These are phyloP conservation scores for Candida tunisiensis DNA, from an alignment of 1,139 yeast genomes.

Conservation along the genomic window DNA sequence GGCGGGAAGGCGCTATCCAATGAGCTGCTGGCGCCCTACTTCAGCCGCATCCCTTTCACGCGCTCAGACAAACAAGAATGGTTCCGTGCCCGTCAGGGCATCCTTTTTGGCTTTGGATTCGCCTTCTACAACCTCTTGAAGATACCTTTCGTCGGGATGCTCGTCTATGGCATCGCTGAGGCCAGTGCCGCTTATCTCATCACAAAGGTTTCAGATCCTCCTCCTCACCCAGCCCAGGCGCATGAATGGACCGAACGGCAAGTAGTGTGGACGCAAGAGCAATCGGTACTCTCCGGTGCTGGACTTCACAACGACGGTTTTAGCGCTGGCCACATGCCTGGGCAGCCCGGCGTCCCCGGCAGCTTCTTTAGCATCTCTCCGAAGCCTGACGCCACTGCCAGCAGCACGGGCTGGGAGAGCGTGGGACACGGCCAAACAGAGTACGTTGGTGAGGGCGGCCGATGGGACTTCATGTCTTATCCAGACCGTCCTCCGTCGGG, in stretches of 20 bases:
- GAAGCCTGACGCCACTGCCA: too few species aligned
- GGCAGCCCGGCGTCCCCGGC: too few species aligned
- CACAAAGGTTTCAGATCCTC: slow-evolving; percentile 36
- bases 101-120: slow-evolving; percentile 41
- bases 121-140: slow-evolving; percentile 28
- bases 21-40: slow-evolving; percentile 36
- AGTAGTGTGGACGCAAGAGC: slow-evolving; percentile 15
- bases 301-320: too few species aligned
- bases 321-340: too few species aligned
- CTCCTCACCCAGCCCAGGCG: slow-evolving; percentile 20
- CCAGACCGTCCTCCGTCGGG: too few species aligned
- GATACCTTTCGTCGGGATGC: slow-evolving; percentile 30
- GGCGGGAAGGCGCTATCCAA: slow-evolving; percentile 29
- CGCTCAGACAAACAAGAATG: slow-evolving; percentile 31
- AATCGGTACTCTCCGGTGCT: too few species aligned
- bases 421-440: too few species aligned
- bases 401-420: too few species aligned
- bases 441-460: too few species aligned
- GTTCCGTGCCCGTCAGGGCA: slow-evolving; percentile 39
- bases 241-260: slow-evolving; percentile 10
- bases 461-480: too few species aligned
- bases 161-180: slow-evolving; percentile 39
- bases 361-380: too few species aligned
- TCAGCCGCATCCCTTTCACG: slow-evolving; percentile 29
- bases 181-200: slow-evolving; percentile 37